Evolutionary conservation across 495 filamentous ascomycete species (phyloP).

Genomic region (Hypoxylon trugodes): DNA sequence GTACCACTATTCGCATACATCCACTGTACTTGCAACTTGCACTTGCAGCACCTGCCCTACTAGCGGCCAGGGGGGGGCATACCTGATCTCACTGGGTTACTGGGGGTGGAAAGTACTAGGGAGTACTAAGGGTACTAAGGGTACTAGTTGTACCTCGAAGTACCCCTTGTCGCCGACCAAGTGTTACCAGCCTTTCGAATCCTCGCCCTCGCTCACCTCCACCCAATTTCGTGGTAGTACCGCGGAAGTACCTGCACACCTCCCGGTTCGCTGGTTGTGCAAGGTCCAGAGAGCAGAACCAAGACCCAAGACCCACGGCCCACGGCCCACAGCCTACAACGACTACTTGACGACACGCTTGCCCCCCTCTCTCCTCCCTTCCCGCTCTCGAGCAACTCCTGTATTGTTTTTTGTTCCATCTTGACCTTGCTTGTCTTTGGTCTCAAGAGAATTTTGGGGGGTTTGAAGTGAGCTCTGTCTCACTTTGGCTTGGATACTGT

Average conservation of each 20-base stretch:
- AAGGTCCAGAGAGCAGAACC: slow-evolving; percentile 32
- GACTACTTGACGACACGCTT: slow-evolving; percentile 45
- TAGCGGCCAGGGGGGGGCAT: too few species aligned
- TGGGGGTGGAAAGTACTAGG: slow-evolving; percentile 17
- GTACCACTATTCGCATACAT: too few species aligned
- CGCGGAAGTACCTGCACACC: slow-evolving; percentile 43
- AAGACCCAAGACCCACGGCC: slow-evolving; percentile 38
- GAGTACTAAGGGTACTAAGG: neutral
- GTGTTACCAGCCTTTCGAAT: slow-evolving; percentile 41
- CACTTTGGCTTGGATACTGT: slow-evolving; percentile 35
- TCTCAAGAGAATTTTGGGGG: slow-evolving; percentile 40
- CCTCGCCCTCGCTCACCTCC: slow-evolving; percentile 40
- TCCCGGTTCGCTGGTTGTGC: slow-evolving; percentile 42
- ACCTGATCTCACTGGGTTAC: too few species aligned
- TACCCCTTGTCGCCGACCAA: slow-evolving; percentile 44
- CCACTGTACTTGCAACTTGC: too few species aligned
- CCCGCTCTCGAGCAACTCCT: slow-evolving; percentile 46
- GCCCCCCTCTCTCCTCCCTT: slow-evolving; percentile 48
- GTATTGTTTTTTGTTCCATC: slow-evolving; percentile 48
- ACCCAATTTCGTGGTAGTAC: slow-evolving; percentile 43
- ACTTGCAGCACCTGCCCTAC: too few species aligned
- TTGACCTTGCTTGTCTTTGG: slow-evolving; percentile 46
- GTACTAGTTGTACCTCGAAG: slow-evolving; percentile 26
- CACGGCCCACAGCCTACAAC: slow-evolving; percentile 35
- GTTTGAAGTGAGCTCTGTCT: slow-evolving; percentile 44